Base-by-base conservation (phyloP, 176 grass and related monocot genomes). In the Carex littledalei region DNA sequence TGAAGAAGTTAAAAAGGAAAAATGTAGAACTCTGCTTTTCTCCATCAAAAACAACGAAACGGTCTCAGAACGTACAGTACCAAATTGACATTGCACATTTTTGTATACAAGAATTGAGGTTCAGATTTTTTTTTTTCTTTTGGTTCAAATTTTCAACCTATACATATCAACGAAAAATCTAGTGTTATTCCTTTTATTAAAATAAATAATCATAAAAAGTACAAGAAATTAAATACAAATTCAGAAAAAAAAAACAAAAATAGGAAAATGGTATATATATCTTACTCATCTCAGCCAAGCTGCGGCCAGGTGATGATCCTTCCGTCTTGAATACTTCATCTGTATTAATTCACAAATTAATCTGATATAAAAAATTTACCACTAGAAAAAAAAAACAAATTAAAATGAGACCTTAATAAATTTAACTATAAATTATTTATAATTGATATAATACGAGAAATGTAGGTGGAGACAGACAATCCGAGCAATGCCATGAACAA, bases 201-300 rank as follows among this genome's bases (percentile, higher is more conserved):
- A 2, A 63, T 29, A 63, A 63, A 54, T 9, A 55, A 77, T 76
- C 4, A 53, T 55, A 77, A 16, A 7, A 54, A 5, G 3, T 29
- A 54, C n/a, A 53, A 22, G 0, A 20, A 52, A 50, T 47, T 76
- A 11, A 76, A 71, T 29, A 56, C 17, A 78, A 3, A 56, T 0
- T 5, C 1, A 78, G 5, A 13, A 78, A 31, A 55, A 32, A 17
- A 32, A n/a, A 13, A 78, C 18, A 55, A 17, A 31, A 18, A 18
- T 52, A 32, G 0, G 24, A 56, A 78, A 78, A 78, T 78, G 24
- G 47, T 50, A 50, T 39, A 56, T 78, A 24, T 2, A 55, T 78
- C 74, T 78, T 78, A 78, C 74, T 14, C 6, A 78, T 0, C 74
- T 78, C 50, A 17, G 74, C 74, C 74, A 78, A 56, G 74, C 16